These are phyloP conservation scores for Protea cynaroides DNA, from an alignment of 164 flowering plant genomes.

Conservation along the genomic window DNA sequence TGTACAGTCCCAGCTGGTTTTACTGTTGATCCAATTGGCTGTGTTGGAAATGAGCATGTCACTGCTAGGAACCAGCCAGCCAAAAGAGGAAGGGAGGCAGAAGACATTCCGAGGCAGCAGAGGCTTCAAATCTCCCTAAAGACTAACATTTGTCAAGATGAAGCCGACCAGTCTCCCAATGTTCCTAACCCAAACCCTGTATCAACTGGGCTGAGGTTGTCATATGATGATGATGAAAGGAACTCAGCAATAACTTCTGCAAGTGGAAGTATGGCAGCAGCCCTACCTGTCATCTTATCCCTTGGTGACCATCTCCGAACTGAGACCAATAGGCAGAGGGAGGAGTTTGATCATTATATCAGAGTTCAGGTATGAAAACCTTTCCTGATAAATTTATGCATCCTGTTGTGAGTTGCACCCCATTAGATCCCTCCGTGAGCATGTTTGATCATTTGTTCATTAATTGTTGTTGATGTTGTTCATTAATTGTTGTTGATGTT, in stretches of 20 bases:
- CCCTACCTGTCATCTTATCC: conserved; percentile 45
- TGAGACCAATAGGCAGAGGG: conserved; percentile 66
- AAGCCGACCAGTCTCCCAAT: conserved; percentile 41
- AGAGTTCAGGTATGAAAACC: conserved; percentile 51
- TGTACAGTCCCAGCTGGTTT: conserved; percentile 53
- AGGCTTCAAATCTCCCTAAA: conserved; percentile 69
- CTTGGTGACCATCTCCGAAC: conserved; percentile 47
- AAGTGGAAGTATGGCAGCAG: conserved; percentile 52
- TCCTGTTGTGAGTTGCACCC: not conserved
- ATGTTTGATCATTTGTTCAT: not conserved
- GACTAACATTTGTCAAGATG: conserved; percentile 46
- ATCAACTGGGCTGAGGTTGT: conserved; percentile 78
- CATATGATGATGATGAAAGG: conserved; percentile 82
- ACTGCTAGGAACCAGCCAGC: conserved; percentile 35
- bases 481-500: too few species aligned
- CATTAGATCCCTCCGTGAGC: too few species aligned
- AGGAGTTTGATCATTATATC: conserved; percentile 65
- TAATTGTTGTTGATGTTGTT: not conserved
- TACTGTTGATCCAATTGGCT: conserved; percentile 56
- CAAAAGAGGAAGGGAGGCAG: conserved; percentile 54
- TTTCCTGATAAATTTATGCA: not conserved
- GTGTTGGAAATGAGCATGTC: conserved; percentile 47
- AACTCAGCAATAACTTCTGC: conserved; percentile 70
- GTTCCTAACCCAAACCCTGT: conserved; percentile 54
- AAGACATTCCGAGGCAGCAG: conserved; percentile 43